Conservation (phyloP, 2,329 filamentous ascomycete species). For the Hymenoscyphus albidus region DNA sequence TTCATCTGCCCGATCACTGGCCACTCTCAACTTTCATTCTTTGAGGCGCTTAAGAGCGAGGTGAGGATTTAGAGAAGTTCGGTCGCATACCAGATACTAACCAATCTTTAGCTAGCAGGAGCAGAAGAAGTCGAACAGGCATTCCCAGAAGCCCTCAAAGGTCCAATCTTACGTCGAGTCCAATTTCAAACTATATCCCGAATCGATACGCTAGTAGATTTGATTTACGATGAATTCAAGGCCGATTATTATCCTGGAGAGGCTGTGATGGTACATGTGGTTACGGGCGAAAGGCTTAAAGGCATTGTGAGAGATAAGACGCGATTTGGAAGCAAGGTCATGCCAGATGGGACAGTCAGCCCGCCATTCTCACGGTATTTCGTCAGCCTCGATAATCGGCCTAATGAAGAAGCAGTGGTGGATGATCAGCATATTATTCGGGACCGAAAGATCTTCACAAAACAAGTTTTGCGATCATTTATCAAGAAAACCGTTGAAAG, state of each 20-base stretch:
- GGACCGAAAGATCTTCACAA: conserved; percentile 89
- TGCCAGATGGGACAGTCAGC: conserved; percentile 66
- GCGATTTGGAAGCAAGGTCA: conserved; percentile 60
- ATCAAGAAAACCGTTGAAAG: conserved; percentile 91
- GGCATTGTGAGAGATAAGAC: conserved; percentile 84
- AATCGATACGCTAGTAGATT: conserved; percentile 75
- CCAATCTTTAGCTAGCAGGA: conserved; percentile 58
- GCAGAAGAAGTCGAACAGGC: conserved; percentile 85
- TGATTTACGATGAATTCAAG: conserved; percentile 75
- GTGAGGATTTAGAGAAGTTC: conserved; percentile 47
- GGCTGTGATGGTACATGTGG: conserved; percentile 68
- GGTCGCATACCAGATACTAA: conserved; percentile 29
- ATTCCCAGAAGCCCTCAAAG: conserved; percentile 88
- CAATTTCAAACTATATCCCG: conserved; percentile 87
- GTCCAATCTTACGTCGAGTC: conserved; percentile 82
- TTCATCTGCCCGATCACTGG: conserved; percentile 97
- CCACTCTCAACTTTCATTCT: conserved; percentile 85
- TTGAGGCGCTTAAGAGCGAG: conserved; percentile 88
- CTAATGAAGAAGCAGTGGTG: conserved; percentile 70
- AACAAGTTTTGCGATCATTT: conserved; percentile 87
- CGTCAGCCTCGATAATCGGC: conserved; percentile 66
- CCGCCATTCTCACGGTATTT: conserved; percentile 75
- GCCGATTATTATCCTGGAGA: conserved; percentile 89
- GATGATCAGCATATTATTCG: conserved; percentile 79
- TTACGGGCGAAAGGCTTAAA: conserved; percentile 64